Base-by-base conservation (phyloP, 257 asterid genomes). In the Fraxinus americana region DNA sequence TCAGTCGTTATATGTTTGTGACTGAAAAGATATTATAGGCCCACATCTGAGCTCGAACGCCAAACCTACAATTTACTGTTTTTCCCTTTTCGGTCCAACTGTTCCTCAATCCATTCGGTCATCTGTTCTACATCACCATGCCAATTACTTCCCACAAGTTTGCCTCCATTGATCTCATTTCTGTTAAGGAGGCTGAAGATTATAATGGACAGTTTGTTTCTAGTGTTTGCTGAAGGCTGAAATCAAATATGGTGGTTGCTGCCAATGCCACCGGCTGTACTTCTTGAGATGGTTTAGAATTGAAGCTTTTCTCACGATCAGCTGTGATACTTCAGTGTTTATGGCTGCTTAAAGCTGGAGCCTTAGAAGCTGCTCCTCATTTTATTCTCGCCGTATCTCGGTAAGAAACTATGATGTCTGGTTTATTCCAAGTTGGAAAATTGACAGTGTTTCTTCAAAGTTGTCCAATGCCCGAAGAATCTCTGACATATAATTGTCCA, bases 181-280 rank as follows among this genome's bases (percentile, higher is more conserved):
- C 97, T 78, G 97, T 94, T 29, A 91, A 83, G 85, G 97, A 91
- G 80, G 88, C 92, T 2, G 93, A 89, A 77, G 91, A 88, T 38
- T 94, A 88, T 81, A 91, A 89, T 34, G 97, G 92, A 41, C 97
- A 88, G 81, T 94, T 94, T 72, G 95, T 93, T 82, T 94, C 98
- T 5, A 94, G 98, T 70, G 98, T 94, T 76, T 94, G 97, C 79
- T 94, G 97, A 95, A 92, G 97, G 86, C 83, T 74, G 39, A 94
- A 94, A 80, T 92, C 98, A 34, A 82, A 89, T 71, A 86, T 82
- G 90, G 97, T 92, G 21, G 88, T 90, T 68, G 90, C 95, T 77
- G 97, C 98, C 72, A 92, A 91, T 86, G 92, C 98, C 77, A 84
- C 89, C 7, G 97, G 98, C 7, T 87, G 91, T 77, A 92, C 87